These are phyloP conservation scores for Penicillium psychrofluorescens DNA, from an alignment of 495 filamentous ascomycete genomes.

Conservation along the genomic window DNA sequence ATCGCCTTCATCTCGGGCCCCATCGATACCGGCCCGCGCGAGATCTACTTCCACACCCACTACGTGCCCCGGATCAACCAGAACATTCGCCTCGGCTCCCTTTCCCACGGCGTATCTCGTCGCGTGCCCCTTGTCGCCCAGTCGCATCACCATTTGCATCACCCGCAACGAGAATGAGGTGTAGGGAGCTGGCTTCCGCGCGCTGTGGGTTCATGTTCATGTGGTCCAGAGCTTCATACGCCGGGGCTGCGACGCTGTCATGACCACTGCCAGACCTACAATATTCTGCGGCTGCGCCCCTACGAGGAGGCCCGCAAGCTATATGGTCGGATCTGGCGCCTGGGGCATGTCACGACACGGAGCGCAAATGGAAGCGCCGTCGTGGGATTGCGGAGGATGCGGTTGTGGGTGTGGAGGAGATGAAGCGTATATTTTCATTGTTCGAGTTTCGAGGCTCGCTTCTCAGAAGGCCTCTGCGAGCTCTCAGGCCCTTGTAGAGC, in stretches of 20 bases:
- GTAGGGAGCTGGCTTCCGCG: conserved; percentile 10
- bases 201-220: conserved; percentile 8
- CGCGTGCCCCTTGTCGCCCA: conserved; percentile 9
- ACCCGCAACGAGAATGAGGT: conserved; percentile 12
- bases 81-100: conserved; percentile 10
- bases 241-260: conserved; percentile 18
- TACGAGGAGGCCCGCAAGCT: conserved; percentile 12
- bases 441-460: too few relatives aligned
- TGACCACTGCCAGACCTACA: conserved; percentile 21
- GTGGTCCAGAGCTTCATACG: conserved; percentile 12
- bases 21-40: conserved; percentile 12
- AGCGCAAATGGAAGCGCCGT: conserved; percentile 21
- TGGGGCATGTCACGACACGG: conserved; percentile 21
- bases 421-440: too few relatives aligned
- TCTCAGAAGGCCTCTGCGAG: too few relatives aligned
- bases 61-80: conserved; percentile 13
- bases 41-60: conserved; percentile 15
- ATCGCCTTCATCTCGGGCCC: conserved; percentile 26
- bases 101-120: conserved; percentile 19
- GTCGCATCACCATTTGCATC: conserved; percentile 18
- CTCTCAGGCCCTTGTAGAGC: too few relatives aligned
- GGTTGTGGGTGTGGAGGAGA: conserved; percentile 3
- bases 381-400: conserved; percentile 12
- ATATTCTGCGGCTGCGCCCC: conserved; percentile 19
- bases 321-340: conserved; percentile 12